These are phyloP conservation scores for Beta corolliflora DNA, from an alignment of 179 eudicot species.

Conservation along the genomic window DNA sequence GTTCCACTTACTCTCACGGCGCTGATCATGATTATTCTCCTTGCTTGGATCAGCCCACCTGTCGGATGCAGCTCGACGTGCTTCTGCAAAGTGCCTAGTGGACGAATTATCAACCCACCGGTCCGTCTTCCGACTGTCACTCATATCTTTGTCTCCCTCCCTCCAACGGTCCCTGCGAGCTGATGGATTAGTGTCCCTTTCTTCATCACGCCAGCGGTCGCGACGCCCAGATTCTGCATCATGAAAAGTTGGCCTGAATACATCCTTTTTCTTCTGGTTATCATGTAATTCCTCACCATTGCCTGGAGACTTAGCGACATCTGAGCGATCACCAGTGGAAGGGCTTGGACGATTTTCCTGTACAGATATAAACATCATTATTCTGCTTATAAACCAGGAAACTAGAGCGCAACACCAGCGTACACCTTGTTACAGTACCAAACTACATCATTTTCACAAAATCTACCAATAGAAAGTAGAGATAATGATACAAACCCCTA, in stretches of 20 bases:
- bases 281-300: constrained; percentile 55
- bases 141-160: constrained; percentile 70
- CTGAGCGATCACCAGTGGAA: constrained; percentile 41
- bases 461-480: neutral
- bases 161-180: constrained; percentile 83
- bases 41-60: constrained; percentile 64
- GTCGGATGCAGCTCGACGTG: constrained; percentile 67
- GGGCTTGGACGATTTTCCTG: constrained; percentile 68
- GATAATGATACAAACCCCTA: constrained; percentile 59
- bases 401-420: neutral
- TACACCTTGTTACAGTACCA: neutral
- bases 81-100: constrained; percentile 59
- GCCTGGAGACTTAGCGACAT: constrained; percentile 48
- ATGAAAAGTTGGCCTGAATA: constrained; percentile 79
- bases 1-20: constrained; percentile 90
- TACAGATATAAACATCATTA: constrained; percentile 11
- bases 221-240: constrained; percentile 80
- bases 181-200: constrained; percentile 79
- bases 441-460: constrained; percentile 1
- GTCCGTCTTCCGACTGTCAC: constrained; percentile 58
- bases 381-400: neutral
- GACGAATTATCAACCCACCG: constrained; percentile 62
- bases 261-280: constrained; percentile 72
- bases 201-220: constrained; percentile 98
- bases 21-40: constrained; percentile 71